Conservation (phyloP, 108 stramenopile genomes). For the Nitzschia inconspicua region DNA sequence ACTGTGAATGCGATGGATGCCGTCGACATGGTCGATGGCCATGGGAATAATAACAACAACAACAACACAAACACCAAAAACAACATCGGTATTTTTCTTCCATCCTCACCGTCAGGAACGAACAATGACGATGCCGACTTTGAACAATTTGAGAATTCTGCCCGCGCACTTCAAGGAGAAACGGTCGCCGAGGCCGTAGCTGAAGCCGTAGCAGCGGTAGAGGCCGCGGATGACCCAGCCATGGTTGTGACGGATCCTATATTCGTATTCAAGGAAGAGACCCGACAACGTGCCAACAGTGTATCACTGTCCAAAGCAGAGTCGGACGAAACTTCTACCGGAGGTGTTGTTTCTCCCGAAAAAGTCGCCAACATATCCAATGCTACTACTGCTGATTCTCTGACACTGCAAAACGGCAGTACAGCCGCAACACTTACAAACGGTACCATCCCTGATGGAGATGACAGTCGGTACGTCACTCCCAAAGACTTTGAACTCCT, state of each 20-base stretch:
- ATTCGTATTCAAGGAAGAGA: no score
- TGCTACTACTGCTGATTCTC: background rate
- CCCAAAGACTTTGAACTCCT: constrained; percentile 87
- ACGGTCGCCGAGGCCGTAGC: constrained; percentile 27
- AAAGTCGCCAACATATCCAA: background rate
- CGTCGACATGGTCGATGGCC: constrained; percentile 12
- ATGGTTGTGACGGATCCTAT: no score
- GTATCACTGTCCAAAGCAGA: no score
- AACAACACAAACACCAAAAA: no score
- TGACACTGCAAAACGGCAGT: background rate
- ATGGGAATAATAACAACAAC: no score
- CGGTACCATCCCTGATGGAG: background rate
- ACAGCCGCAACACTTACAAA: background rate
- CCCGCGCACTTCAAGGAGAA: constrained; percentile 13
- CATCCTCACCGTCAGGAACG: background rate
- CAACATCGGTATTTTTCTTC: background rate
- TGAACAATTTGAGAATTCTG: constrained; percentile 8
- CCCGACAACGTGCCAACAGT: no score
- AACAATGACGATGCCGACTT: constrained; percentile 26
- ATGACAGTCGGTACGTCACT: constrained; percentile 50
- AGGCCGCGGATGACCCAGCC: no score
- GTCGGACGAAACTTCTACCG: no score
- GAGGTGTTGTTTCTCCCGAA: no score
- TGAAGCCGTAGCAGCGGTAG: constrained; percentile 4
- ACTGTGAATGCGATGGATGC: constrained; percentile 26